These are phyloP conservation scores for Taphrina communis DNA, from an alignment of 1,139 yeast species.

Conservation along the genomic window DNA sequence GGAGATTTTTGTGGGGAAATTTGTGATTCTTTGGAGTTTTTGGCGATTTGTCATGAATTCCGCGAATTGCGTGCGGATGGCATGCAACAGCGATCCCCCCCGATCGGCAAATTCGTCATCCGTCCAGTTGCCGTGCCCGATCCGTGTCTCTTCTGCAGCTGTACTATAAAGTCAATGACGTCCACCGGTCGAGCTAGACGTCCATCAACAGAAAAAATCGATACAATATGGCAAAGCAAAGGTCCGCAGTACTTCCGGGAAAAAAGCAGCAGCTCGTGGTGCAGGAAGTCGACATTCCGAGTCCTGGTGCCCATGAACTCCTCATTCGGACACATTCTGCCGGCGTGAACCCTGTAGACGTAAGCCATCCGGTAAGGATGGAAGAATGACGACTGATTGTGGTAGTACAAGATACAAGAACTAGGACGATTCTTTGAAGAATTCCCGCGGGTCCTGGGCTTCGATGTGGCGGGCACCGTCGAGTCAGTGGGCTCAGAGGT, in stretches of 20 bases:
- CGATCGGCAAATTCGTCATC: too few relatives aligned
- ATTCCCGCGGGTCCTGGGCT: conserved; percentile 50
- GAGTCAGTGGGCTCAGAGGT: conserved; percentile 52
- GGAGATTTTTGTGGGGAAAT: background rate
- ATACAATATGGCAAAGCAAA: conserved; percentile 2
- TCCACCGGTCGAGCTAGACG: background rate
- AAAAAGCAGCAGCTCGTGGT: conserved; percentile 16
- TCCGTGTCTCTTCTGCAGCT: too few relatives aligned
- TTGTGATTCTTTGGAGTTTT: too few relatives aligned
- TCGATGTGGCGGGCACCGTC: conserved; percentile 62
- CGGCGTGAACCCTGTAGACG: conserved; percentile 35
- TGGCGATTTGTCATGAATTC: background rate
- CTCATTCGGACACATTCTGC: conserved; percentile 16
- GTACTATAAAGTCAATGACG: background rate
- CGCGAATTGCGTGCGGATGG: background rate
- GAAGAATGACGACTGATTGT: background rate
- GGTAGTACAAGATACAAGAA: conserved; percentile 11
- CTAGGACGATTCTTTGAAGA: conserved; percentile 8
- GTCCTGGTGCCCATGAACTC: conserved; percentile 47
- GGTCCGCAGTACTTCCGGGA: background rate
- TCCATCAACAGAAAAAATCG: background rate
- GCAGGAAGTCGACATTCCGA: conserved; percentile 11
- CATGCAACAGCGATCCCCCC: background rate
- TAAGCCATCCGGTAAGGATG: background rate
- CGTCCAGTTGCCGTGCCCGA: too few relatives aligned